These are phyloP conservation scores for Picochlorum sp. DNA, from an alignment of 139 green algal species.

Conservation along the genomic window DNA sequence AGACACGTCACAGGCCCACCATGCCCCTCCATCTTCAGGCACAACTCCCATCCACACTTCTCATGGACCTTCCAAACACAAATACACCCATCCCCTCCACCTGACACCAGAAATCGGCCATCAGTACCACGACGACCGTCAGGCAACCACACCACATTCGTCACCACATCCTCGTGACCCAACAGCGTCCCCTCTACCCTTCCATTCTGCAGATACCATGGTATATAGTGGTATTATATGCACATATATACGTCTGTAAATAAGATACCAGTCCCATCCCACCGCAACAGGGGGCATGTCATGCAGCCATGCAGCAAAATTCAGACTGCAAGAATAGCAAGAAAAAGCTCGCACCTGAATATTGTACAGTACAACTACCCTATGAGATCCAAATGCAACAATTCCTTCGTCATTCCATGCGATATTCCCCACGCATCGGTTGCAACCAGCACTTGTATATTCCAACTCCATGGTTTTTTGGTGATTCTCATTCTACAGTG, in stretches of 20 bases:
- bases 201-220: conserved; percentile 30
- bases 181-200: conserved; percentile 44
- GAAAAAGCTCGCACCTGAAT: background rate
- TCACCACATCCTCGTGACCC: conserved; percentile 65
- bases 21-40: background rate
- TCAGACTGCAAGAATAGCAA: no score
- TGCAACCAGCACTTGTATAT: conserved; percentile 44
- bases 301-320: no score
- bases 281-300: no score
- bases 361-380: conserved; percentile 58
- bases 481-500: no score
- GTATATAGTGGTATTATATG: no score
- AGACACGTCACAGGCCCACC: conserved; percentile 1
- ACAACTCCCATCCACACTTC: no score
- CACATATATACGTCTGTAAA: background rate
- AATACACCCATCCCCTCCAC: conserved; percentile 46
- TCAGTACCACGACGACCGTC: background rate
- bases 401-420: conserved; percentile 54
- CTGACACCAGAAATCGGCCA: conserved; percentile 30
- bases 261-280: background rate
- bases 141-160: conserved; percentile 59
- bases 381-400: conserved; percentile 59
- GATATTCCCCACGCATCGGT: conserved; percentile 47
- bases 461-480: no score
- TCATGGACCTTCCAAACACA: conserved; percentile 44